phyloP scores from a whole-genome alignment of 2,329 filamentous ascomycete species.

The Colletotrichum nymphaeae region DNA sequence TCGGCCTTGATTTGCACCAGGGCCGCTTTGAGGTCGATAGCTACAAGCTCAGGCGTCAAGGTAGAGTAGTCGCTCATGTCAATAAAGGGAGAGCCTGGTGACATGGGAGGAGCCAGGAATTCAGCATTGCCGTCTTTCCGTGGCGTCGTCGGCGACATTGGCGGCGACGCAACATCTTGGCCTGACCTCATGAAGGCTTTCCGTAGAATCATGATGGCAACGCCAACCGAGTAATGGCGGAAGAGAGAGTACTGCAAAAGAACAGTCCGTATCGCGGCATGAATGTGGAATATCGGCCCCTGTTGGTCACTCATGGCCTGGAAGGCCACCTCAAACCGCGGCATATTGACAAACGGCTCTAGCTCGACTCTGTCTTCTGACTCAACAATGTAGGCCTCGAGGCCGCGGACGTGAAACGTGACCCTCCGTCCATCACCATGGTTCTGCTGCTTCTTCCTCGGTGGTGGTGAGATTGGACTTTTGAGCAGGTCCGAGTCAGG shows the following conservation, averaged over 20 bases:
- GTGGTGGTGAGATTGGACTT: slow-evolving; percentile 59
- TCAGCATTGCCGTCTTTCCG: slow-evolving; percentile 42
- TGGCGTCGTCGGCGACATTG: slow-evolving; percentile 39
- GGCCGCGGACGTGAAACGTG: slow-evolving; percentile 81
- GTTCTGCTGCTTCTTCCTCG: slow-evolving; percentile 65
- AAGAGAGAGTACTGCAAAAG: slow-evolving; percentile 92
- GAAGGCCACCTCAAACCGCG: slow-evolving; percentile 87
- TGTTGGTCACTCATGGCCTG: slow-evolving; percentile 88
- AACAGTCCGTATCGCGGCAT: slow-evolving; percentile 82
- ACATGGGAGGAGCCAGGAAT: slow-evolving; percentile 52
- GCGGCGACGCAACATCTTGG: slow-evolving; percentile 47
- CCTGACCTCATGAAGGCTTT: slow-evolving; percentile 73
- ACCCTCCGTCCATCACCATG: slow-evolving; percentile 82
- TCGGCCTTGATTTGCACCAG: slow-evolving; percentile 89
- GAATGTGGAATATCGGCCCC: slow-evolving; percentile 88
- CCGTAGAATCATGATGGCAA: slow-evolving; percentile 81
- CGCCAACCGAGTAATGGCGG: slow-evolving; percentile 88
- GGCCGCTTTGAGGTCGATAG: slow-evolving; percentile 83
- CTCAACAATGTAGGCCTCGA: slow-evolving; percentile 93
- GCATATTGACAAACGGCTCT: slow-evolving; percentile 87
- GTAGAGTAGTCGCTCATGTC: slow-evolving; percentile 48
- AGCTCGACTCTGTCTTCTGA: slow-evolving; percentile 84
- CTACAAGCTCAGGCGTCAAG: slow-evolving; percentile 73
- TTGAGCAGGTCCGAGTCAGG: slow-evolving; percentile 74
- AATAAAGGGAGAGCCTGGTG: slow-evolving; percentile 45